Conservation (phyloP, 192 early-diverging fungal genomes). For the Dispira parvispora region DNA sequence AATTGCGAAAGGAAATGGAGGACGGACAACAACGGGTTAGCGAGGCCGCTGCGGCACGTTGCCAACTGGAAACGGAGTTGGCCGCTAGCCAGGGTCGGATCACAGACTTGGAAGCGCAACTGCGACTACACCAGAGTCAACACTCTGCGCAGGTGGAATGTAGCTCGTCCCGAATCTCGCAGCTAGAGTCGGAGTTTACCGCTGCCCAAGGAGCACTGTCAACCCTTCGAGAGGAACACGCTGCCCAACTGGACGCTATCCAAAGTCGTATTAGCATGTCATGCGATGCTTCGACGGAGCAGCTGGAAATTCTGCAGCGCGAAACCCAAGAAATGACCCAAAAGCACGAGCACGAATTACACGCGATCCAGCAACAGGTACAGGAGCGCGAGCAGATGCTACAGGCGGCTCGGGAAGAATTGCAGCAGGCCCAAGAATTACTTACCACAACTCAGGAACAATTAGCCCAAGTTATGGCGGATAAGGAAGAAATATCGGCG, state of each 20-base stretch:
- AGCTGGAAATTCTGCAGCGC: not conserved
- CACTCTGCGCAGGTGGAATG: too few species aligned
- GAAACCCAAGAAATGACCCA: not conserved
- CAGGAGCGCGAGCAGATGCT: not conserved
- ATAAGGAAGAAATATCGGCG: not conserved
- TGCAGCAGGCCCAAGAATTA: not conserved
- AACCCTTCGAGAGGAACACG: not conserved
- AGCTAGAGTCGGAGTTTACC: too few species aligned
- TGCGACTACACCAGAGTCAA: too few species aligned
- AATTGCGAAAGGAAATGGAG: too few species aligned
- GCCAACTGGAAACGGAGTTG: too few species aligned
- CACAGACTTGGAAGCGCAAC: too few species aligned
- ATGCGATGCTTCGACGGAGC: not conserved
- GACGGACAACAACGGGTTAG: too few species aligned
- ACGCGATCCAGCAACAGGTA: not conserved
- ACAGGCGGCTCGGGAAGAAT: not conserved
- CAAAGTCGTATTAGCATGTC: not conserved
- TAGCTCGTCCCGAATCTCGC: too few species aligned
- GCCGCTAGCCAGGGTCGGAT: too few species aligned
- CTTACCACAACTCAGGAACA: not conserved
- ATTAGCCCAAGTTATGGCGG: not conserved
- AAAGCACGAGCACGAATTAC: not conserved
- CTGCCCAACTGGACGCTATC: not conserved
- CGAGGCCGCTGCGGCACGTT: too few species aligned
- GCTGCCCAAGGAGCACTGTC: too few species aligned